These are phyloP conservation scores for Epipyxis sp. DNA, from an alignment of 108 stramenopile species.

Conservation along the genomic window DNA sequence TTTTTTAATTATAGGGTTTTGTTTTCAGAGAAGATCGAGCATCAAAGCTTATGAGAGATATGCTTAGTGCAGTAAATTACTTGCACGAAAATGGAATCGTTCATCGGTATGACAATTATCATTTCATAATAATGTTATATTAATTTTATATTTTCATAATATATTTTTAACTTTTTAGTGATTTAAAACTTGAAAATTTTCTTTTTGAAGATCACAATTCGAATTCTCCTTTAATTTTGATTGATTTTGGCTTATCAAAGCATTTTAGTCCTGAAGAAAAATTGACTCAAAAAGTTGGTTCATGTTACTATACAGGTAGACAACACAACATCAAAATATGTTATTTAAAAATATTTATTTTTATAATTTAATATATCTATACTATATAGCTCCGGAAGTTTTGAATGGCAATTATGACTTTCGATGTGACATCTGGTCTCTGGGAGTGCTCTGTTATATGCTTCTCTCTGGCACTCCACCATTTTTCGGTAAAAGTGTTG, in stretches of 20 bases:
- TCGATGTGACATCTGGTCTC: slow-evolving; percentile 93
- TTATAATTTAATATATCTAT: too few relatives aligned
- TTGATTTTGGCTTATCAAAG: slow-evolving; percentile 95
- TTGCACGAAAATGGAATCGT: slow-evolving; percentile 21
- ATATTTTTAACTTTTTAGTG: too few relatives aligned
- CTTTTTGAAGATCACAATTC: slow-evolving; percentile 74
- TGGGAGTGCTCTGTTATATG: slow-evolving; percentile 86
- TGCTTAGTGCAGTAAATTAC: slow-evolving; percentile 12
- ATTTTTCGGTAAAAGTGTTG: slow-evolving; percentile 56
- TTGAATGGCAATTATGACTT: slow-evolving; percentile 83
- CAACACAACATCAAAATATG: too few relatives aligned
- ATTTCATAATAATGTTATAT: too few relatives aligned
- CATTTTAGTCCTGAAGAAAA: slow-evolving; percentile 68
- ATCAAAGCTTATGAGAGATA: slow-evolving; percentile 25
- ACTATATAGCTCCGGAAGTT: slow-evolving; percentile 90
- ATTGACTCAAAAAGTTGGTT: slow-evolving; percentile 50
- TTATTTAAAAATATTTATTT: too few relatives aligned
- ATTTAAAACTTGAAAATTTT: slow-evolving; percentile 93
- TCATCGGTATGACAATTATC: too few relatives aligned
- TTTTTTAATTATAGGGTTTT: too few relatives aligned
- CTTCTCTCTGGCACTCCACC: slow-evolving; percentile 83
- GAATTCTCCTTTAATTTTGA: slow-evolving; percentile 82
- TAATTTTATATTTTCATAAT: too few relatives aligned
- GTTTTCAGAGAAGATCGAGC: slow-evolving; percentile 32
- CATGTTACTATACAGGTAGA: slow-evolving; percentile 33